These are phyloP conservation scores for Puccinia horiana DNA, from an alignment of 1,284 basidiomycete genomes.

Conservation along the genomic window DNA sequence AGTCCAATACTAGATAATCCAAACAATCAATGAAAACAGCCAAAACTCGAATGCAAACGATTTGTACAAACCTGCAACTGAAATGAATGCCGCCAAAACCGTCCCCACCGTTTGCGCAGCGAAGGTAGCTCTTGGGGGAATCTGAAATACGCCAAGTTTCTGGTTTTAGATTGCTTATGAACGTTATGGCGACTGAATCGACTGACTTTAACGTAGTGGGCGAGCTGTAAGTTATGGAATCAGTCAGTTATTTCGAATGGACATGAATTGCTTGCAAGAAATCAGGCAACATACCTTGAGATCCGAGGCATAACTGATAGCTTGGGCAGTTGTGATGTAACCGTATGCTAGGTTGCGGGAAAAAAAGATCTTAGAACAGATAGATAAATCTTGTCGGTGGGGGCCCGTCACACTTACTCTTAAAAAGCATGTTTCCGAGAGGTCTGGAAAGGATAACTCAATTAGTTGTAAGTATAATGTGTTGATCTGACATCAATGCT, in stretches of 20 bases:
- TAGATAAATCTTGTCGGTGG: not conserved
- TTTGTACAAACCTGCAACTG: conserved; percentile 25
- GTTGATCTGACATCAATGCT: not conserved
- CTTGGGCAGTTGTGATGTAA: conserved; percentile 46
- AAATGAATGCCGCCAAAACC: conserved; percentile 34
- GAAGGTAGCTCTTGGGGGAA: conserved; percentile 41
- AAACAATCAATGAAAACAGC: not conserved
- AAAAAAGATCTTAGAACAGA: not conserved
- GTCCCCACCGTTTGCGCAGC: conserved; percentile 39
- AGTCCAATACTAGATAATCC: conserved; percentile 28
- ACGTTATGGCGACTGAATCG: not conserved
- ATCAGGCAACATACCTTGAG: conserved; percentile 14
- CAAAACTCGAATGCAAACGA: not conserved
- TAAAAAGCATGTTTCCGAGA: conserved; percentile 46
- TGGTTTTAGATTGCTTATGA: not conserved
- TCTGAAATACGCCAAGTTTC: not conserved
- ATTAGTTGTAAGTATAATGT: not conserved
- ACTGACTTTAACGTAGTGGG: conserved; percentile 47
- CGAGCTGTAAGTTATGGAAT: conserved; percentile 26
- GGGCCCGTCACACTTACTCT: conserved; percentile 26
- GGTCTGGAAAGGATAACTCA: conserved; percentile 1
- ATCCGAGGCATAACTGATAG: conserved; percentile 42
- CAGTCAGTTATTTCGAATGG: not conserved
- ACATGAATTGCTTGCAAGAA: not conserved
- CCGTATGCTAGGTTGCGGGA: conserved; percentile 36